Percentiles rank a stretch among this genome's conserved stretches.
Evolutionary conservation across 306 rosid species (phyloP).

Genomic region (Glycine soja): DNA sequence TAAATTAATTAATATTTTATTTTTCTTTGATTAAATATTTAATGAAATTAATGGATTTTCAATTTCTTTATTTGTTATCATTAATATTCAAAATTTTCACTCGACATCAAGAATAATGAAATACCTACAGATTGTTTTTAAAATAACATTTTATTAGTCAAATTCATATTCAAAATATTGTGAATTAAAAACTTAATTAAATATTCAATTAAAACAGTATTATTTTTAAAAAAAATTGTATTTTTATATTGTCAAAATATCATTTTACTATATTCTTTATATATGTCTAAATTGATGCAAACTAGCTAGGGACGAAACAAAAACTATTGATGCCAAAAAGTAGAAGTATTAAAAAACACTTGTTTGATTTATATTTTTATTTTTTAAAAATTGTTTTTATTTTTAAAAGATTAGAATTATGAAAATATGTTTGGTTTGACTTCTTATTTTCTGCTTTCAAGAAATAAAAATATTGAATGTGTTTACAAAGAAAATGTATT

Average conservation of each 20-base stretch:
- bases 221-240: no score
- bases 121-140: background rate
- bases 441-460: no score
- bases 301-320: background rate
- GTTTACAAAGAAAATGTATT: no score
- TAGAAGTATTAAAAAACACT: slow-evolving; percentile 22
- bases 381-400: no score
- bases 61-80: background rate
- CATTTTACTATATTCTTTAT: no score
- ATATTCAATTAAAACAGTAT: background rate
- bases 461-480: no score
- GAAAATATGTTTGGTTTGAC: no score
- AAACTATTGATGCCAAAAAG: background rate
- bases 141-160: background rate
- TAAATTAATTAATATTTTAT: background rate
- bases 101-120: background rate
- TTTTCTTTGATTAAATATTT: background rate
- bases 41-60: background rate
- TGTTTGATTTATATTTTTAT: no score
- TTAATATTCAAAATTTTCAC: background rate
- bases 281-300: background rate
- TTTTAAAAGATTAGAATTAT: no score
- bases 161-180: background rate
- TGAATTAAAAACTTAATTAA: background rate
- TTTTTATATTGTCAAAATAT: no score